Percentiles rank a stretch among this genome's conserved stretches.
These are phyloP conservation scores for Arabidopsis thaliana DNA, from an alignment of 345 rosid species.

Conservation along the genomic window DNA sequence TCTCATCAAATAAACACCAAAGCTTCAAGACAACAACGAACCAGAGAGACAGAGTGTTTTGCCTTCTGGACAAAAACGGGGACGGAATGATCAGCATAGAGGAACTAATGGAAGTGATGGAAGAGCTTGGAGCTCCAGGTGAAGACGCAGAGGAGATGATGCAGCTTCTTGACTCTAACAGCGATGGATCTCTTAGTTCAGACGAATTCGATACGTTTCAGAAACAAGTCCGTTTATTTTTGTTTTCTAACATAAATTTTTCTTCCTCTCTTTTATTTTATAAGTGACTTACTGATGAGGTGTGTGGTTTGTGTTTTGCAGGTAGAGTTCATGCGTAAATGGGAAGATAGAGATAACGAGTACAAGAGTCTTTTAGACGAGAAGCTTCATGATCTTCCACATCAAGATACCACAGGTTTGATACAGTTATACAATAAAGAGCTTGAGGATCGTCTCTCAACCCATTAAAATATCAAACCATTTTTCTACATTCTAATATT, in stretches of 20 bases:
- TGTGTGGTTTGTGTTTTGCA: constrained; percentile 36
- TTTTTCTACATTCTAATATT: constrained; percentile 9
- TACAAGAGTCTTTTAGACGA: constrained; percentile 62
- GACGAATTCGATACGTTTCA: constrained; percentile 86
- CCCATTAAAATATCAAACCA: constrained; percentile 39
- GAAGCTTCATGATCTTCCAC: constrained; percentile 60
- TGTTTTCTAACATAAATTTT: too few species aligned
- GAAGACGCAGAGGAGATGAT: constrained; percentile 95
- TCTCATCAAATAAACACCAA: constrained; percentile 60
- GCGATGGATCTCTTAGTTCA: constrained; percentile 92
- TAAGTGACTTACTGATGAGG: not conserved
- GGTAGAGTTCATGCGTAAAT: constrained; percentile 77
- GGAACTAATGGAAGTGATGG: constrained; percentile 94
- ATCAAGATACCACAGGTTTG: constrained; percentile 52
- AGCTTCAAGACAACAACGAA: constrained; percentile 54
- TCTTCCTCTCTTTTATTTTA: not conserved
- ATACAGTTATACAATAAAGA: constrained; percentile 68
- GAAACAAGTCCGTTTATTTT: constrained; percentile 62
- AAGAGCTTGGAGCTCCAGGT: constrained; percentile 94
- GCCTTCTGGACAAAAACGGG: constrained; percentile 82
- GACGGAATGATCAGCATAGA: constrained; percentile 97
- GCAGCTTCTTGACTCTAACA: constrained; percentile 90
- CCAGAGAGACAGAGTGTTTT: constrained; percentile 70
- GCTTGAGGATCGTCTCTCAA: constrained; percentile 61
- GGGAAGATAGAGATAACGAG: constrained; percentile 69